Conservation (phyloP, 2,329 filamentous ascomycete species). For the Chaetomiaceae sp. region DNA sequence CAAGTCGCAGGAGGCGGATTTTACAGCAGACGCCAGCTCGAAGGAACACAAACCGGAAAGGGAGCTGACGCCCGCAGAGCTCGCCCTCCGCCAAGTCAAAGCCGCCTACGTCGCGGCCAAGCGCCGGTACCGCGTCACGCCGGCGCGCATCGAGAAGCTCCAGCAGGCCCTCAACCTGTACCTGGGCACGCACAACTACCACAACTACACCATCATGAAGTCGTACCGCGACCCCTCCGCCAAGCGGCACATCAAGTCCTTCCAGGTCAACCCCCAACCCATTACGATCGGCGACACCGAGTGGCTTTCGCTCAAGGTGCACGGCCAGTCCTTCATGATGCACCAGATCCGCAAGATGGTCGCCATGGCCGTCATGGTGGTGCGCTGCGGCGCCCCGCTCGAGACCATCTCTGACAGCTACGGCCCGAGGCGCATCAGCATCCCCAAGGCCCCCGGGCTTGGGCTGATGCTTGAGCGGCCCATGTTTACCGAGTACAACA, state of each 20-base stretch:
- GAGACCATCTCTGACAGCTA: constrained; percentile 72
- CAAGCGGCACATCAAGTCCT: constrained; percentile 89
- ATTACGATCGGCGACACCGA: constrained; percentile 87
- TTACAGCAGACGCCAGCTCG: not conserved
- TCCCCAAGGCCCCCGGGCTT: constrained; percentile 88
- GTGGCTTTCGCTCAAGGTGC: constrained; percentile 93
- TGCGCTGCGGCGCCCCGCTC: constrained; percentile 75
- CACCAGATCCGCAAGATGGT: constrained; percentile 99
- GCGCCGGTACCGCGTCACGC: constrained; percentile 75
- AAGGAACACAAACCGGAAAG: constrained; percentile 13
- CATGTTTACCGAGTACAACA: constrained; percentile 87
- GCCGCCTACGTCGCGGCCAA: constrained; percentile 78
- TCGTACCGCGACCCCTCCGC: constrained; percentile 73
- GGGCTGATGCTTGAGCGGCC: constrained; percentile 86
- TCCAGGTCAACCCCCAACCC: constrained; percentile 69
- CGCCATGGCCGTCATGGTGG: constrained; percentile 78
- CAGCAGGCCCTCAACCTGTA: constrained; percentile 72
- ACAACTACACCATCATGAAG: constrained; percentile 98
- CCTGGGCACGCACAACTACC: constrained; percentile 82
- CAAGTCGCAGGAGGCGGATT: not conserved
- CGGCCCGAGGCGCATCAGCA: constrained; percentile 66
- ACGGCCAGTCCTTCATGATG: constrained; percentile 99
- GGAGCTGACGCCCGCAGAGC: constrained; percentile 50
- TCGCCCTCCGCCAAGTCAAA: constrained; percentile 70
- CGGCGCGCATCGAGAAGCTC: constrained; percentile 66